Percentiles rank a stretch among this genome's conserved stretches.
phyloP scores from a whole-genome alignment of 1,284 basidiomycete species.

The Fomes fomentarius region DNA sequence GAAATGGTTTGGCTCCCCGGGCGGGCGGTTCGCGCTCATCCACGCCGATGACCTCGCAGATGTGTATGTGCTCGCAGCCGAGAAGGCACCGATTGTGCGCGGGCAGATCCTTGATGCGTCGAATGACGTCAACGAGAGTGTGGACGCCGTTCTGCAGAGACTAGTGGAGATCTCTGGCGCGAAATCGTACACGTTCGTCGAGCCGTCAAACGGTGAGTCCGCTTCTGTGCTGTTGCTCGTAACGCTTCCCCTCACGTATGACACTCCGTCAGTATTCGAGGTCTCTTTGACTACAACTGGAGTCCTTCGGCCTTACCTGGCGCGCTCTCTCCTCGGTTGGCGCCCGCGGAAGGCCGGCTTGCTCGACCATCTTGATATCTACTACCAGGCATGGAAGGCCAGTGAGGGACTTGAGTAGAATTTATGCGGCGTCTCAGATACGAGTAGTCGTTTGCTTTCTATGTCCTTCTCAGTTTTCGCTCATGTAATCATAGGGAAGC shows the following conservation, averaged over 20 bases:
- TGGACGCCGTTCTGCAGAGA: slow-evolving; percentile 46
- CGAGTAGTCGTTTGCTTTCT: too few species aligned
- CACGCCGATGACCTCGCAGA: slow-evolving; percentile 58
- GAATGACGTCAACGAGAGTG: slow-evolving; percentile 48
- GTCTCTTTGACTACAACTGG: slow-evolving; percentile 34
- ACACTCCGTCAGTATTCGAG: slow-evolving; percentile 35
- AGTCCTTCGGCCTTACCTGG: slow-evolving; percentile 47
- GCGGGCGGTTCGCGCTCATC: slow-evolving; percentile 45
- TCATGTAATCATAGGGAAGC: too few species aligned
- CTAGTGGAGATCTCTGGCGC: slow-evolving; percentile 46
- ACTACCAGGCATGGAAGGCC: slow-evolving; percentile 45
- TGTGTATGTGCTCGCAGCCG: slow-evolving; percentile 46
- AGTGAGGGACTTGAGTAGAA: slow-evolving; percentile 22
- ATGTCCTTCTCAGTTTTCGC: too few species aligned
- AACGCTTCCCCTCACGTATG: too few species aligned
- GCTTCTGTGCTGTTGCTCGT: too few species aligned
- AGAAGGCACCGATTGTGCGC: slow-evolving; percentile 41
- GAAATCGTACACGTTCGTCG: slow-evolving; percentile 35
- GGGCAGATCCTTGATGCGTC: slow-evolving; percentile 50
- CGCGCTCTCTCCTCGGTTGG: slow-evolving; percentile 50
- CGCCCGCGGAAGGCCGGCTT: slow-evolving; percentile 46
- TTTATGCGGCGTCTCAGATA: too few species aligned
- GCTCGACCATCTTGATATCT: slow-evolving; percentile 48
- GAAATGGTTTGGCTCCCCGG: slow-evolving; percentile 43
- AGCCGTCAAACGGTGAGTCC: slow-evolving; percentile 40